A percentile compares a stretch with the other conserved stretches of the same genome.
Evolutionary conservation across 129 eudicot species (phyloP).

Genomic region (Ambrosia trifida): DNA sequence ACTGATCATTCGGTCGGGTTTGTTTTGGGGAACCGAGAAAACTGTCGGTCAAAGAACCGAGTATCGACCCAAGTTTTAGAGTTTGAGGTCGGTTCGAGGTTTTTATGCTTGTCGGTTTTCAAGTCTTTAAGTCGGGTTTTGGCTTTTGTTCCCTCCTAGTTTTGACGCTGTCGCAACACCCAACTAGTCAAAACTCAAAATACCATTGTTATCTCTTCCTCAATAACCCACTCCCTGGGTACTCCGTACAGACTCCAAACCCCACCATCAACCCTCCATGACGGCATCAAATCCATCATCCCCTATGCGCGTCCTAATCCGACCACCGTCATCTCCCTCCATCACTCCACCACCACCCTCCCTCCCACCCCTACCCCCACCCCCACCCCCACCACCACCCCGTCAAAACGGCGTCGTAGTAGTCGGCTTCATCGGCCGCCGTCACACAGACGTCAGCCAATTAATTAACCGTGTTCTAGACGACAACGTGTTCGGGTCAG

Average conservation of each 20-base stretch:
- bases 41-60: no score
- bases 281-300: conserved; percentile 59
- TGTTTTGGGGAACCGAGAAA: no score
- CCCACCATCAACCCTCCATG: conserved; percentile 42
- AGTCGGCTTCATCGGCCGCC: conserved; percentile 76
- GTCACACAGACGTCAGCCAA: conserved; percentile 53
- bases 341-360: conserved; percentile 34
- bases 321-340: conserved; percentile 52
- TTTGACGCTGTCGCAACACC: no score
- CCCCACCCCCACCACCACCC: conserved; percentile 36
- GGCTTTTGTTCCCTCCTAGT: no score
- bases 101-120: no score
- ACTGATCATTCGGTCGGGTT: no score
- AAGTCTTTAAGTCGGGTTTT: no score
- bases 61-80: no score
- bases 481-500: conserved; percentile 75
- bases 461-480: conserved; percentile 76
- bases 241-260: conserved; percentile 27
- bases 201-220: background rate
- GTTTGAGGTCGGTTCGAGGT: no score
- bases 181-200: background rate
- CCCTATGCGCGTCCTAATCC: conserved; percentile 72
- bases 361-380: conserved; percentile 28
- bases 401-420: conserved; percentile 63
- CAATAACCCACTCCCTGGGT: conserved; percentile 25